Evolutionary conservation across 2,329 filamentous ascomycete species (phyloP), one percentile per base, ranked within the genome.

Genomic region (Colletotrichum coccodes): DNA sequence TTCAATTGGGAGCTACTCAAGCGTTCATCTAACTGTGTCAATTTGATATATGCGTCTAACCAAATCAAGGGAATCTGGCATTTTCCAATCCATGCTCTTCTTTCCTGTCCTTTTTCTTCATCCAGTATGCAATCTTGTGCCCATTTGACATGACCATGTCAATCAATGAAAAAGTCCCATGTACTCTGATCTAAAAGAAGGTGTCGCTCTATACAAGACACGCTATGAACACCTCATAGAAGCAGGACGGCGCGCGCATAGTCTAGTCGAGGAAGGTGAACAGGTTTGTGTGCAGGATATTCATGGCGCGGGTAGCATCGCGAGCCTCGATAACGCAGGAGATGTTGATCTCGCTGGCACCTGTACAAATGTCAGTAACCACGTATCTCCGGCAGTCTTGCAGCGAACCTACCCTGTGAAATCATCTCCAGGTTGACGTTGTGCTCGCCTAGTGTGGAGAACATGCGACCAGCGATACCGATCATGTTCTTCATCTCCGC

Each of bases 391-490:
- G 9, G 47, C 11, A 46, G 44, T n/a, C 36, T 49, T 23, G 12
- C 12, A 34, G 30, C 42, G 14, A 36, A 76, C 85, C 76, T 86
- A 95, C 96, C 96, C 84, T 99, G 96, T 28, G 94, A 97, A 73
- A 99, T 99, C 96, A 99, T 99, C 83, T 99, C 96, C 74, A 99
- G 94, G 79, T 99, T 99, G 77, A 99, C 91, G 75, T 93, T 93
- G 79, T 97, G 92, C 78, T 98, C 93, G 49, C 96, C 96, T 21
- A 99, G 85, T 1, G 95, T 97, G 54, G 92, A 94, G 81, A 99
- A 98, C 93, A 99, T 98, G 74, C 89, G 91, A 32, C 96, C 96
- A 8, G 93, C 93, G 71, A 99, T 94, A 71, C 96, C 96, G 65
- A 93, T 86, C 94, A 98, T 98, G 80, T 97, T 96, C 85, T 97